Conservation (phyloP, 2,329 filamentous ascomycete species). For the Botrytis fragariae region DNA sequence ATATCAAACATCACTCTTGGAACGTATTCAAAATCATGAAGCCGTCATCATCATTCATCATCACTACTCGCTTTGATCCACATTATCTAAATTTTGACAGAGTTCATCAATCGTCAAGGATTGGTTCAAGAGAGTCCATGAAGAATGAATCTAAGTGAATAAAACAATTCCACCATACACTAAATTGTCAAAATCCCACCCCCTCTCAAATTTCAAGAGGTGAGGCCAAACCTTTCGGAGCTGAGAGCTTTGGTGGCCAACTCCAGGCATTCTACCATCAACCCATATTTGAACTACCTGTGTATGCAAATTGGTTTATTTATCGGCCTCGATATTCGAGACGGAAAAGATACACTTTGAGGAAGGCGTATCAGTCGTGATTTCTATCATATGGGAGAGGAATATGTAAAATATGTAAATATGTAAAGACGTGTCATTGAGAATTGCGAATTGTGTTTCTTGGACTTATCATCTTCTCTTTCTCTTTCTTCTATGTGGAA, state of each 20-base stretch:
- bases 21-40: rapidly evolving
- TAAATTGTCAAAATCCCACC: neutral
- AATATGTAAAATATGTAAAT: no score
- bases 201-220: neutral
- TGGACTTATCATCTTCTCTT: neutral
- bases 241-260: neutral
- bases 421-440: neutral
- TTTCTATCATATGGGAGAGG: no score
- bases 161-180: neutral
- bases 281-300: neutral
- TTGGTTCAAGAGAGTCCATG: rapidly evolving
- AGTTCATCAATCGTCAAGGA: neutral
- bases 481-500: neutral
- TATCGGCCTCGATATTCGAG: neutral
- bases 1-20: neutral
- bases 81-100: no score
- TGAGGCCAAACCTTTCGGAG: neutral
- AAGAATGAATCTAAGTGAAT: neutral
- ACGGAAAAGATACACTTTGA: neutral
- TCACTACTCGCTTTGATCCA: neutral
- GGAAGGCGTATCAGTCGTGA: neutral
- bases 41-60: neutral
- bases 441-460: neutral
- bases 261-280: no score
- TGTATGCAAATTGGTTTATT: neutral